Evolutionary conservation across 441 rosid genomes (phyloP), one percentile per base, ranked within the genome.

Genomic region (Populus trichocarpa): DNA sequence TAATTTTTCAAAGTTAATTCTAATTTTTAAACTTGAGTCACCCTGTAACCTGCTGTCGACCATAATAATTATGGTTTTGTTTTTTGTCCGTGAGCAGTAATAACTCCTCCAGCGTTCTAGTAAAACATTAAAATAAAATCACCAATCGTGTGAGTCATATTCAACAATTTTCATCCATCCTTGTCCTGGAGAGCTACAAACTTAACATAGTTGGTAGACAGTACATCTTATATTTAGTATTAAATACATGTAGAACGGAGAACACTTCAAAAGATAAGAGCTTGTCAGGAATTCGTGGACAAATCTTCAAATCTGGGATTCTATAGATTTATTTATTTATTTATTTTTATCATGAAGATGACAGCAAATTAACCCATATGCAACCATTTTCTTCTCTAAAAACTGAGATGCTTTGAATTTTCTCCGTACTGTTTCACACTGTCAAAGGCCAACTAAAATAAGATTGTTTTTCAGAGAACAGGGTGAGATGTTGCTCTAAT

Each of bases 271-370:
- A 30, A 69, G 77, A 68, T 75, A 22, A 74, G 79, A 78, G 78
- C 50, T 71, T 77, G 90, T 87, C 86, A 87, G 88, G 30, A 86
- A 82, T 85, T 88, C 89, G 25, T 81, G 36, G 50, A 73, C 77
- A 84, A 82, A 86, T 86, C 88, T 85, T 28, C 30, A 28, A 28
- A 28, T 28, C 30, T 72, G 87, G 84, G 86, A 85, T 85, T 84
- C 89, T 82, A 6, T 50, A 50, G 2, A 50, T 67, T 53, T 73
- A 69, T 77, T 35, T 16, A 69, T 77, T 35, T 16, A 28, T 28
- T 76, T 26, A 69, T 78, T 81, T 73, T 75, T 61, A 80, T 50
- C 11, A 14, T 75, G 84, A 82, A 86, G 79, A 71, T 74, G 80
- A 82, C 88, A 85, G 80, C 88, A 78, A 80, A 81, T 72, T 69